Evolutionary conservation across 192 early-diverging fungal species (phyloP).

Genomic region (Podila horticola): DNA sequence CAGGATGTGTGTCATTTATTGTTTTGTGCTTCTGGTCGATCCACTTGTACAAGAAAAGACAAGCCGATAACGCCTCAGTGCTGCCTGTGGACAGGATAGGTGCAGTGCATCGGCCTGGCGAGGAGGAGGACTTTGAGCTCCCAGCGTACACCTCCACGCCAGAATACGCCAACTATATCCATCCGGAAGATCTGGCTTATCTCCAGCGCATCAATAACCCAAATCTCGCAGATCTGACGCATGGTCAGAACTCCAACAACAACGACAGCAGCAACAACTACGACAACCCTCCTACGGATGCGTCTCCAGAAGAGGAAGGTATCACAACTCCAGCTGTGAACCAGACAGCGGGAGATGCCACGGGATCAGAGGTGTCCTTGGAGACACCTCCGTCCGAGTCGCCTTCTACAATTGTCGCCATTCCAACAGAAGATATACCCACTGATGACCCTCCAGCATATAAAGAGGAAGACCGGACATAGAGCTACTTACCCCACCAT

Average conservation of each 20-base stretch:
- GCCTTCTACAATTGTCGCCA: not conserved
- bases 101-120: not conserved
- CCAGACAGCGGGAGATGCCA: no score
- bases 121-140: not conserved
- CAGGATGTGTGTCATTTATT: no score
- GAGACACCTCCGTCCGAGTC: not conserved
- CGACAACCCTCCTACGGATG: not conserved
- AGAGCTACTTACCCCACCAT: no score
- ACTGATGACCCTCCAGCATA: not conserved
- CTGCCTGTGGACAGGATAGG: no score
- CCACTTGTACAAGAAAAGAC: no score
- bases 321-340: not conserved
- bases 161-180: no score
- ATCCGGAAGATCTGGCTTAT: no score
- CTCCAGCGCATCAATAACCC: no score
- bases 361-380: no score
- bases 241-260: not conserved
- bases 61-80: not conserved
- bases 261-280: not conserved
- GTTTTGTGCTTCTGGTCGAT: no score
- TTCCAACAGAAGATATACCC: not conserved
- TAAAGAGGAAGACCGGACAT: no score
- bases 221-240: no score
- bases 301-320: not conserved
- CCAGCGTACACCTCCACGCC: not conserved